Base-by-base conservation (phyloP, 2,329 filamentous ascomycete genomes). In the Colletotrichum karsti region DNA sequence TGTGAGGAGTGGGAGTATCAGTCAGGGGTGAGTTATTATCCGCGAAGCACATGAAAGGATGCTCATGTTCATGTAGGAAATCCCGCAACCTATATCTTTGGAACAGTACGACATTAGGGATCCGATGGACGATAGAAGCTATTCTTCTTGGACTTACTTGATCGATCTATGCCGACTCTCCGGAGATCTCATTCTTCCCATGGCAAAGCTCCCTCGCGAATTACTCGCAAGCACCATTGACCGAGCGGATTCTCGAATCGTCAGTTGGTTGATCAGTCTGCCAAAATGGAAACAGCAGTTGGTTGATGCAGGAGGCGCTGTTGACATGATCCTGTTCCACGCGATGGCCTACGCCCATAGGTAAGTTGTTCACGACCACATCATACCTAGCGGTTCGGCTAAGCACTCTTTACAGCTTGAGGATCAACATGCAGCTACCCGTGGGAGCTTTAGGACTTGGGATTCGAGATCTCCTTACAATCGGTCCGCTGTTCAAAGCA, bases 1-100 rank as follows among this genome's bases (percentile, higher is more conserved):
- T 82, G 78, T 54, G 80, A 82, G 70, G 79, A 82, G 69, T 78
- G 74, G 73, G 76, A 81, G 69, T 82, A 81, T 63, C 76, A 80
- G 39, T 73, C 77, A 66, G 79, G 79, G 65, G 80, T 82, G 73
- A 72, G 78, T 20, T n/a, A 9, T 10, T 15, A 13, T 15, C n/a
- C 72, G 33, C 20, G 7, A 30, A 9, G 15, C 18, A 20, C n/a
- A 30, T n/a, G n/a, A 44, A 15, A 30, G 22, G 20, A 15, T 10
- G 22, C 42, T 66, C 10, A 66, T 51, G n/a, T 18, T 2, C 22
- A 24, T 80, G 75, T 61, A 65, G 65, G 65, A 74, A 20, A 81
- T 82, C 46, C 78, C 79, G 13, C 71, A 71, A 22, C 74, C 80
- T 7, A 69, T 76, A 5, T 79, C 78, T 1, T 56, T 78, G 18